These are phyloP conservation scores for Colletotrichum destructivum DNA, from an alignment of 2,329 filamentous ascomycete species.

Conservation along the genomic window DNA sequence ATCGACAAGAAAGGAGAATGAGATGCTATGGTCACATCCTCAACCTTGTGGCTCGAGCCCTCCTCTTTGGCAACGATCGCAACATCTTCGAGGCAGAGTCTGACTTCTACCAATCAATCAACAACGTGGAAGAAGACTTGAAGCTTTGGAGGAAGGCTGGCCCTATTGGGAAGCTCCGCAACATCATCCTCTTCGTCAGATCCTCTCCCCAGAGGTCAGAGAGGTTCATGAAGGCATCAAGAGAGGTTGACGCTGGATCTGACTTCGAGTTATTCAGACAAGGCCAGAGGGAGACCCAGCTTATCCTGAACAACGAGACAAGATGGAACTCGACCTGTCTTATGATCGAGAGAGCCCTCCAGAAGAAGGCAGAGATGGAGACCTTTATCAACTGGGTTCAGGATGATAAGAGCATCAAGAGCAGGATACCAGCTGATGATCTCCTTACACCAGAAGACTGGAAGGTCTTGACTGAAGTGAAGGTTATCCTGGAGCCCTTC, in stretches of 20 bases:
- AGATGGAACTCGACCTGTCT: no score
- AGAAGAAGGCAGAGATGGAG: no score
- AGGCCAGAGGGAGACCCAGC: no score
- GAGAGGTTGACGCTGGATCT: background rate
- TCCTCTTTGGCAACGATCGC: background rate
- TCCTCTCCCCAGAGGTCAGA: background rate
- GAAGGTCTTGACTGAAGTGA: background rate
- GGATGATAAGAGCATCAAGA: background rate
- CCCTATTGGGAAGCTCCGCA: background rate
- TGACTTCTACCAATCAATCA: no score
- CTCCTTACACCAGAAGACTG: background rate
- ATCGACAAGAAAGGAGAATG: background rate
- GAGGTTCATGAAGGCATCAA: background rate
- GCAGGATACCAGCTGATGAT: background rate
- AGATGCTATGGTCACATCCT: constrained; percentile 6
- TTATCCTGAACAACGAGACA: no score
- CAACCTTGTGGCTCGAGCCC: background rate
- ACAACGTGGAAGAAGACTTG: background rate
- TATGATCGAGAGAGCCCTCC: no score
- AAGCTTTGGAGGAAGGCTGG: background rate
- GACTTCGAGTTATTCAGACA: constrained; percentile 2
- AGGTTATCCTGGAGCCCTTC: constrained; percentile 2
- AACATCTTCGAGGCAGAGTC: background rate
- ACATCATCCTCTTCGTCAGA: constrained; percentile 4
- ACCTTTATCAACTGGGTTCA: no score